Base-by-base conservation (phyloP, 371 early-diverging fungal genomes). In the Syncephalastrum contaminatum region DNA sequence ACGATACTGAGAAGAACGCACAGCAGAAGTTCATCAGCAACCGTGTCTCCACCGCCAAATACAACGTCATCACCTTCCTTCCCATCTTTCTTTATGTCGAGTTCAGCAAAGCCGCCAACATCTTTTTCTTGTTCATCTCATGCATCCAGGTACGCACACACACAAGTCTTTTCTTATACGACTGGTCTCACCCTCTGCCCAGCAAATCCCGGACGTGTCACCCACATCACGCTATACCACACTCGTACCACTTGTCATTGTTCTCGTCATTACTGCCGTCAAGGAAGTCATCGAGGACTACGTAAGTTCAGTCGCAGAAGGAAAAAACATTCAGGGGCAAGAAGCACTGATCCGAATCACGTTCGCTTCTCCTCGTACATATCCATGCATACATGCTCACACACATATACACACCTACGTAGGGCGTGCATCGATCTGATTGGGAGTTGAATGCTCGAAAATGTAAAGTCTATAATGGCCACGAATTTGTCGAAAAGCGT, bases 251-350 rank as follows among this genome's bases (percentile, higher is more conserved):
- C 80, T 99, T 43, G 63, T 77, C 4, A 84, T 96, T 58, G 97
- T 99, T 1, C 70, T 99, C 55, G 68, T 90, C 22, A 93, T 91
- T 27, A 95, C 98, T 1, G 99, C 96, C 20, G 71, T 94, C 40
- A 99, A 99, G 73, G 99, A 99, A 72, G 77, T 93, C 3, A 76
- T 96, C 42, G 99, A 99, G 68, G 99, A 99, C 70, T 87, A 82
- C 77, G 54, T n/a, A 10, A 12, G 4, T n/a, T 25, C 13, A 16
- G n/a, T 40, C 30, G 30, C 20, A 39, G 40, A 19, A 7, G 22
- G 22, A 7, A 4, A 36, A 24, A 36, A 16, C 20, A 30, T 40
- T 54, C 30, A 43, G 19, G 3, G 2, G 13, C 4, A 48, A 48
- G 52, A 45, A 19, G 49, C 22, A 21, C 22, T 41, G 53, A 48